These are phyloP conservation scores for Magnolia officinalis DNA, from an alignment of 164 flowering plant species.

Conservation along the genomic window DNA sequence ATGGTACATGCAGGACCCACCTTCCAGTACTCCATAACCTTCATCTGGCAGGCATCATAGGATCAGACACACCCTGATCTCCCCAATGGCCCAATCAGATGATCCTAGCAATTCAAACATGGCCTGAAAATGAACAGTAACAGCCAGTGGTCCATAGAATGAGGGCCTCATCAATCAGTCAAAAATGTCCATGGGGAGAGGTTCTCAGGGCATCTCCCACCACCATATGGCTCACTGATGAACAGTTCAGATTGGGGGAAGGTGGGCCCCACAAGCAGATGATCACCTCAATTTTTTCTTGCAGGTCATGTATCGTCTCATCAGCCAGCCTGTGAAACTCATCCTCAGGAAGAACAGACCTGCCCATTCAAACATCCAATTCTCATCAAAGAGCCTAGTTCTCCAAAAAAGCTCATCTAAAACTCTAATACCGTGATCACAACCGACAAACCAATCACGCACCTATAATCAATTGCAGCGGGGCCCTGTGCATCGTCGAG, in stretches of 20 bases:
- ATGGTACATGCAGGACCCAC: too few relatives aligned
- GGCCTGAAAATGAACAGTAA: too few relatives aligned
- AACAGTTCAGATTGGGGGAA: not conserved
- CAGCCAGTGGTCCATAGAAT: too few relatives aligned
- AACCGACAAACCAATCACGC: not conserved
- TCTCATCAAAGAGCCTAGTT: not conserved
- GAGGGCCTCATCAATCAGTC: not conserved
- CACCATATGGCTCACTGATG: not conserved
- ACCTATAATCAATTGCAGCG: slow-evolving; percentile 21
- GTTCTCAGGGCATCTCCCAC: too few relatives aligned
- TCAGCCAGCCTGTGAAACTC: slow-evolving; percentile 75
- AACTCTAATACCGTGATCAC: not conserved
- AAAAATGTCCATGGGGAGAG: not conserved
- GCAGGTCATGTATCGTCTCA: slow-evolving; percentile 67
- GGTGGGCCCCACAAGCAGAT: not conserved
- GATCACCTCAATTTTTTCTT: slow-evolving; percentile 80
- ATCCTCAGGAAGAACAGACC: slow-evolving; percentile 74
- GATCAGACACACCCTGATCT: too few relatives aligned
- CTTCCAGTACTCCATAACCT: too few relatives aligned
- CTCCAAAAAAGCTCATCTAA: not conserved
- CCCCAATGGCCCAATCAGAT: too few relatives aligned
- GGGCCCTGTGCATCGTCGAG: slow-evolving; percentile 12
- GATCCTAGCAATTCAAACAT: too few relatives aligned
- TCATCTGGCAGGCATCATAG: too few relatives aligned
- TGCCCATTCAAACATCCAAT: slow-evolving; percentile 16